These are phyloP conservation scores for Boletus rubroflammeus DNA, from an alignment of 768 basidiomycete species.

Conservation along the genomic window DNA sequence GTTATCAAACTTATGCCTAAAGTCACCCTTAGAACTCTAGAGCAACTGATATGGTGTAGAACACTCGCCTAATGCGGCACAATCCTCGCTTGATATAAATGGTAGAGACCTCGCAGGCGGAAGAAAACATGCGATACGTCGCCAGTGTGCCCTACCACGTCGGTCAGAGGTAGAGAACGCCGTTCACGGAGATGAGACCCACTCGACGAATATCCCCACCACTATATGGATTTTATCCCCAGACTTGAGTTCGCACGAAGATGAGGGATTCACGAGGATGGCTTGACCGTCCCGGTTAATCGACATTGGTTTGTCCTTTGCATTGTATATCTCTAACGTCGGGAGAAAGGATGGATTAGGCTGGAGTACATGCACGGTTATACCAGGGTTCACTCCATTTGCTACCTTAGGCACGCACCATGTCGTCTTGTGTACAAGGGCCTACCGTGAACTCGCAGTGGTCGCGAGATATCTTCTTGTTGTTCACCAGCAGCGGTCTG, in stretches of 20 bases:
- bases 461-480: conserved; percentile 61
- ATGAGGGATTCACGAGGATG: conserved; percentile 35
- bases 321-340: conserved; percentile 44
- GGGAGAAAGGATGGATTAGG: conserved; percentile 47
- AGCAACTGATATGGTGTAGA: not conserved
- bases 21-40: not conserved
- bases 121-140: conserved; percentile 46
- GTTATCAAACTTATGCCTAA: conserved; percentile 53
- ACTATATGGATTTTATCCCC: conserved; percentile 53
- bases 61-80: conserved; percentile 53
- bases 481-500: conserved; percentile 46
- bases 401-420: conserved; percentile 41
- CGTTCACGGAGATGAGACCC: conserved; percentile 14
- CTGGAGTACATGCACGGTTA: conserved; percentile 31
- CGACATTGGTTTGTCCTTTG: conserved; percentile 44
- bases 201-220: conserved; percentile 44
- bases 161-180: not conserved
- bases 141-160: conserved; percentile 47
- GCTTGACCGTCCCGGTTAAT: conserved; percentile 37
- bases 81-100: conserved; percentile 38
- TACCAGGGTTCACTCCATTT: not conserved
- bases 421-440: conserved; percentile 46
- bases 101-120: conserved; percentile 36
- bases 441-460: conserved; percentile 60
- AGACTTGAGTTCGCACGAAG: conserved; percentile 43